A percentile compares a stretch with the other conserved stretches of the same genome.
phyloP scores from a whole-genome alignment of 805 yeast species.

The Suhomyces tanzawaensis region DNA sequence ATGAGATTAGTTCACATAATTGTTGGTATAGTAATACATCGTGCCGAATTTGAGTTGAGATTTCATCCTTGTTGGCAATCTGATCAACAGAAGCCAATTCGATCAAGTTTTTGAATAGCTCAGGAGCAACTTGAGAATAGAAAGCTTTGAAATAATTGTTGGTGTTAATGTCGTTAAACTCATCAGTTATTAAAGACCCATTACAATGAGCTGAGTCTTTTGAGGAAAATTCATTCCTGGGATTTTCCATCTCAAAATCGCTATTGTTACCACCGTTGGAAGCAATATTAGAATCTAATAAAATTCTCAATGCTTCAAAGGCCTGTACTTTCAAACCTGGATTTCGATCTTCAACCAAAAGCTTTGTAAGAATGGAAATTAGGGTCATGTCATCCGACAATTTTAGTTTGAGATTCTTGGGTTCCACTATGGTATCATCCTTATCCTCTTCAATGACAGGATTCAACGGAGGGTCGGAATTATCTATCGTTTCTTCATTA shows the following conservation, averaged over 20 bases:
- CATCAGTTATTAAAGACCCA: constrained; percentile 16
- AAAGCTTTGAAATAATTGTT: constrained; percentile 54
- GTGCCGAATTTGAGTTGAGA: constrained; percentile 5
- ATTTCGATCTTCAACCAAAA: constrained; percentile 60
- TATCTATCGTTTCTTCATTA: constrained; percentile 11
- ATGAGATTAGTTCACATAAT: constrained; percentile 68
- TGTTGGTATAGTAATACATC: constrained; percentile 50
- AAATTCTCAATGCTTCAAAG: constrained; percentile 73
- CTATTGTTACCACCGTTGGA: constrained; percentile 14
- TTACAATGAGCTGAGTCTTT: constrained; percentile 5
- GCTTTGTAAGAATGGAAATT: constrained; percentile 51
- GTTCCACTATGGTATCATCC: constrained; percentile 13
- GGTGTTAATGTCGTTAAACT: constrained; percentile 34
- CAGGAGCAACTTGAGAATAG: constrained; percentile 60
- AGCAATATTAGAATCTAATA: constrained; percentile 58
- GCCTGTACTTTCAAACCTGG: constrained; percentile 80
- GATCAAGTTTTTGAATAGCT: constrained; percentile 49
- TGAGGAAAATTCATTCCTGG: background rate
- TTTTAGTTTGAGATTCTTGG: constrained; percentile 23
- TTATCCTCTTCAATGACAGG: constrained; percentile 11
- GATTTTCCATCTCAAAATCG: constrained; percentile 7
- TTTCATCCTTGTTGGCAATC: constrained; percentile 5
- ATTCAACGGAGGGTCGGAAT: constrained; percentile 6
- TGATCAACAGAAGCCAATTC: constrained; percentile 19
- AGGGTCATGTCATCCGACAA: constrained; percentile 59